Conservation (phyloP, 2,329 filamentous ascomycete species). For the Pyricularia sp. region DNA sequence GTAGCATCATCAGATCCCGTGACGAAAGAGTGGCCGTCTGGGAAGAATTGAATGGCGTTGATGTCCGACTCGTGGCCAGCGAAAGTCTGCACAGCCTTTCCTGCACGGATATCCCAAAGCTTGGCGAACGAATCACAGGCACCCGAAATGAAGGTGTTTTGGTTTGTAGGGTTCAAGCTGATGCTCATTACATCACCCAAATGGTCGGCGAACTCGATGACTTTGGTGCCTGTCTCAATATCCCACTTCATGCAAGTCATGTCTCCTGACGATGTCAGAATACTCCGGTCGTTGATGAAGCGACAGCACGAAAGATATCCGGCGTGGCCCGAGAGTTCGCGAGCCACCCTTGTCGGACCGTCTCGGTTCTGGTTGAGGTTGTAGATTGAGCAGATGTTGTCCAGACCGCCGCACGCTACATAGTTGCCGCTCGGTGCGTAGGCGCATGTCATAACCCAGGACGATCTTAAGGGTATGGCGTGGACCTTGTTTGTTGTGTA, state of each 20-base stretch:
- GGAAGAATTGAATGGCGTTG: constrained; percentile 99
- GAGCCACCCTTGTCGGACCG: constrained; percentile 89
- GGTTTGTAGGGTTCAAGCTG: constrained; percentile 97
- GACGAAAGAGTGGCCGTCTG: constrained; percentile 94
- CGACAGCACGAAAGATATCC: constrained; percentile 97
- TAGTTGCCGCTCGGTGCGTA: constrained; percentile 98
- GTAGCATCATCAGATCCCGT: constrained; percentile 96
- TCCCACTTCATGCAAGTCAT: constrained; percentile 99
- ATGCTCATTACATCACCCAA: constrained; percentile 99
- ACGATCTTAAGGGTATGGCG: constrained; percentile 90
- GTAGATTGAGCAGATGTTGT: constrained; percentile 99
- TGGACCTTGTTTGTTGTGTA: constrained; percentile 99
- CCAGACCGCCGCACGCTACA: constrained; percentile 93
- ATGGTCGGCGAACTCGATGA: constrained; percentile 96
- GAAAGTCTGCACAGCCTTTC: constrained; percentile 97
- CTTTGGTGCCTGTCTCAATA: constrained; percentile 93
- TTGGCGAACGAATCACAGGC: constrained; percentile 98
- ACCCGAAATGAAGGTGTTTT: constrained; percentile 98
- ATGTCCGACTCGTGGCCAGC: constrained; percentile 98
- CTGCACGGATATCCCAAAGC: constrained; percentile 95
- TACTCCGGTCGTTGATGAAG: constrained; percentile 96
- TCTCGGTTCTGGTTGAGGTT: constrained; percentile 90
- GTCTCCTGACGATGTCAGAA: constrained; percentile 93
- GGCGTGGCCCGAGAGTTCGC: constrained; percentile 91
- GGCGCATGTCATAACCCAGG: constrained; percentile 99